These are phyloP conservation scores for Mycosphaerelloides madeirae DNA, from an alignment of 2,329 filamentous ascomycete genomes.

Conservation along the genomic window DNA sequence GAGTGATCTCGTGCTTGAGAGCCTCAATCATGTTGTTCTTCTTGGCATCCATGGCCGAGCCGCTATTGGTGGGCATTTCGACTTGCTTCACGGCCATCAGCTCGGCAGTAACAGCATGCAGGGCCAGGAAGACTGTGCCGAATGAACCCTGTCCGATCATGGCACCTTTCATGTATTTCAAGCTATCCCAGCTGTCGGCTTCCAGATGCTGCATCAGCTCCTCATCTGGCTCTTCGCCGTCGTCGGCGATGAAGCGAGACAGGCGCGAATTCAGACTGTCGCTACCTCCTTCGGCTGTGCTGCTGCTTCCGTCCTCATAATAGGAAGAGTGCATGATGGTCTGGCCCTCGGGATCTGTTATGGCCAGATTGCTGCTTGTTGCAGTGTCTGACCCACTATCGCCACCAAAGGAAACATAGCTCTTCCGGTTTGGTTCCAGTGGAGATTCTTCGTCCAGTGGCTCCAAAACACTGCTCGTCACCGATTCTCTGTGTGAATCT, in stretches of 20 bases:
- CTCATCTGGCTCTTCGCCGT: conserved; percentile 87
- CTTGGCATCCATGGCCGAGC: conserved; percentile 72
- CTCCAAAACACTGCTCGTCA: conserved; percentile 82
- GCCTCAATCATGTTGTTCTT: conserved; percentile 99
- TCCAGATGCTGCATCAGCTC: conserved; percentile 85
- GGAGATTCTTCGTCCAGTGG: conserved; percentile 87
- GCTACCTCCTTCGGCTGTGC: conserved; percentile 43
- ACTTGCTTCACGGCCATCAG: conserved; percentile 98
- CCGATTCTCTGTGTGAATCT: conserved; percentile 72
- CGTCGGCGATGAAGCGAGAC: conserved; percentile 77
- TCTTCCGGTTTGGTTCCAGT: conserved; percentile 83
- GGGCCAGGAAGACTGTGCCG: conserved; percentile 87
- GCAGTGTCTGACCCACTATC: conserved; percentile 63
- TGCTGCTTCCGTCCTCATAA: conserved; percentile 69
- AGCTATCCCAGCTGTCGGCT: conserved; percentile 90
- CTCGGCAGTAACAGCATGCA: conserved; percentile 94
- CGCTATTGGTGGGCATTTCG: conserved; percentile 76
- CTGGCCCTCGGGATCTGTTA: conserved; percentile 74
- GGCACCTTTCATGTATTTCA: conserved; percentile 99
- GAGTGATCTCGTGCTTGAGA: conserved; percentile 90
- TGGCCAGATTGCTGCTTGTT: conserved; percentile 61
- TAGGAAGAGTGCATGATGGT: conserved; percentile 72
- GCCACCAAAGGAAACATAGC: conserved; percentile 79
- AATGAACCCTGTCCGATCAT: conserved; percentile 96
- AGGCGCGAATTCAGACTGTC: conserved; percentile 78